Conservation (phyloP, 306 rosid species). For the Styphnolobium japonicum region DNA sequence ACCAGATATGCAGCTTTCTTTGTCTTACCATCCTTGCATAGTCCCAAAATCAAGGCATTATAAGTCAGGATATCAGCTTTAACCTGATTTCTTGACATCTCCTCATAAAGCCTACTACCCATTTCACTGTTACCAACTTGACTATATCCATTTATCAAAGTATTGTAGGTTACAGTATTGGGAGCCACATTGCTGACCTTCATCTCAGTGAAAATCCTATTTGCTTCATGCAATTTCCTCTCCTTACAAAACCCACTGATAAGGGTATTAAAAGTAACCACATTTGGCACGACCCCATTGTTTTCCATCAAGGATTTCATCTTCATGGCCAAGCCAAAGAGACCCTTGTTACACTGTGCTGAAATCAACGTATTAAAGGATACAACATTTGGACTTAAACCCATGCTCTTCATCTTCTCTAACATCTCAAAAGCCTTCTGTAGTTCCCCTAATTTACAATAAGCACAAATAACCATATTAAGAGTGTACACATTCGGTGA, state of each 20-base stretch:
- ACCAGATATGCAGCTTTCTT: constrained; percentile 74
- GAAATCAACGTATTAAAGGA: constrained; percentile 71
- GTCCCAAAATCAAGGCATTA: constrained; percentile 78
- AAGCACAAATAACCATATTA: constrained; percentile 69
- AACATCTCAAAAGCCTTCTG: constrained; percentile 54
- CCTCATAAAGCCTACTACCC: constrained; percentile 62
- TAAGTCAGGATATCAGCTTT: constrained; percentile 71
- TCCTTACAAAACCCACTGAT: constrained; percentile 70
- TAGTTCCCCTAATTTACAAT: constrained; percentile 61
- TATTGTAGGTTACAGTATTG: constrained; percentile 63
- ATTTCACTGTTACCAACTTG: constrained; percentile 56
- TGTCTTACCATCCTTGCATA: constrained; percentile 85
- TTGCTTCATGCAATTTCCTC: constrained; percentile 68
- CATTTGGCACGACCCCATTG: constrained; percentile 56
- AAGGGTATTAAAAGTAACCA: constrained; percentile 66
- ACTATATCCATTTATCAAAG: constrained; percentile 69
- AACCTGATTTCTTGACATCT: constrained; percentile 62
- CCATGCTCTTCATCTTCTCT: constrained; percentile 62
- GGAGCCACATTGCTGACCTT: constrained; percentile 60
- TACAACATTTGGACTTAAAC: constrained; percentile 59
- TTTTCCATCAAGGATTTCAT: constrained; percentile 52
- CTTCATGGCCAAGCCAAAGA: constrained; percentile 56
- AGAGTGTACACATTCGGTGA: constrained; percentile 62
- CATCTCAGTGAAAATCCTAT: constrained; percentile 65
- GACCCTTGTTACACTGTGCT: constrained; percentile 69